Conservation (phyloP, 73 alveolate species). For the Paramecium pentaurelia region DNA sequence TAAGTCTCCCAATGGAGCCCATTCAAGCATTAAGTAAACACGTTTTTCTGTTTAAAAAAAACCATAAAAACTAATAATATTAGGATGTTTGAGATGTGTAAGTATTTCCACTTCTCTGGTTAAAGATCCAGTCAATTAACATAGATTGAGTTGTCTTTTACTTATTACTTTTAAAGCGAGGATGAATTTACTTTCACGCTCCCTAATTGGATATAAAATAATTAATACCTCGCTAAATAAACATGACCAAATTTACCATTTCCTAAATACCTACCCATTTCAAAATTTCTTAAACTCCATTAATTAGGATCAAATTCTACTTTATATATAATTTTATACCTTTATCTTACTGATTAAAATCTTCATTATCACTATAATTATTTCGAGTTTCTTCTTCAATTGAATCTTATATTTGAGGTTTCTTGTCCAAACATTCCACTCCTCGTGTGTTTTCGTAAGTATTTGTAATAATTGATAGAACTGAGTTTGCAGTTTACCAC, state of each 20-base stretch:
- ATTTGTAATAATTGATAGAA: background rate
- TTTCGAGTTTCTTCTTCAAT: constrained; percentile 1
- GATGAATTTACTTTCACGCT: constrained; percentile 69
- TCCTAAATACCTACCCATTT: constrained; percentile 66
- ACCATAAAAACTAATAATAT: constrained; percentile 77
- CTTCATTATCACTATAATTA: background rate
- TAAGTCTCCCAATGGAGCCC: constrained; percentile 86
- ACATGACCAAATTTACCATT: constrained; percentile 79
- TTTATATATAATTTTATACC: background rate
- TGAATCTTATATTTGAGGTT: background rate
- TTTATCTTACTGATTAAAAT: background rate
- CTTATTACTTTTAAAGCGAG: constrained; percentile 77
- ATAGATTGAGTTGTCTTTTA: constrained; percentile 65
- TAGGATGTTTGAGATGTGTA: constrained; percentile 76
- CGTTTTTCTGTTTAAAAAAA: constrained; percentile 83
- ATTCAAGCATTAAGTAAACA: constrained; percentile 81
- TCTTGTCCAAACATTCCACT: background rate
- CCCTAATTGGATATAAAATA: constrained; percentile 55
- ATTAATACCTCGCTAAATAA: constrained; percentile 54
- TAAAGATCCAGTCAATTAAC: constrained; percentile 62
- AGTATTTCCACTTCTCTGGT: constrained; percentile 89
- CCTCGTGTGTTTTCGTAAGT: background rate
- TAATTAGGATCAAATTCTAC: constrained; percentile 62
- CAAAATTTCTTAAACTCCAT: constrained; percentile 63
- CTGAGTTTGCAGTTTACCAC: background rate